A percentile compares a stretch with the other conserved stretches of the same genome.
Conservation (phyloP, 495 filamentous ascomycete genomes). For the Penicillium cinerascens region DNA sequence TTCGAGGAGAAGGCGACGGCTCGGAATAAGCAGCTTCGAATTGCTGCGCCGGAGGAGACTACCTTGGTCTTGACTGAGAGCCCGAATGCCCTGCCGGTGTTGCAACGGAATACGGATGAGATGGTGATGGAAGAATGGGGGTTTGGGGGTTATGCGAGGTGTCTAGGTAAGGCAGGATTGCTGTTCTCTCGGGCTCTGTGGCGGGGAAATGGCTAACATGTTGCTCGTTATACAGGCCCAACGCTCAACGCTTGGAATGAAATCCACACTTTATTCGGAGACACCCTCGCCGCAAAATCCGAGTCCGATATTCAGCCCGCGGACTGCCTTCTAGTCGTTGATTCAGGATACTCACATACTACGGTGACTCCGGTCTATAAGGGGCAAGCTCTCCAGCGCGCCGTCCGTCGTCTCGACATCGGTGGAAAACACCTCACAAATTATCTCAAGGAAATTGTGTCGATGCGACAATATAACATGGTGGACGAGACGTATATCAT, state of each 20-base stretch:
- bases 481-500: slow-evolving; percentile 88
- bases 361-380: slow-evolving; percentile 84
- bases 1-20: slow-evolving; percentile 65
- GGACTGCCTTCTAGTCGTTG: slow-evolving; percentile 82
- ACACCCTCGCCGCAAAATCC: slow-evolving; percentile 32
- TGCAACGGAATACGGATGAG: slow-evolving; percentile 91
- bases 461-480: slow-evolving; percentile 90
- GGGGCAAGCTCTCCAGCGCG: slow-evolving; percentile 74
- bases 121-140: slow-evolving; percentile 97
- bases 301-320: slow-evolving; percentile 49
- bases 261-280: slow-evolving; percentile 58
- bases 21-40: slow-evolving; percentile 34
- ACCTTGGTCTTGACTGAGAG: slow-evolving; percentile 83
- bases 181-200: neutral
- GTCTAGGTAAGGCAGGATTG: slow-evolving; percentile 42
- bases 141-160: slow-evolving; percentile 81
- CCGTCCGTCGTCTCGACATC: slow-evolving; percentile 81
- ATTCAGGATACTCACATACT: slow-evolving; percentile 91
- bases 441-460: slow-evolving; percentile 84
- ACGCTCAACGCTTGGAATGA: slow-evolving; percentile 84
- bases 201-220: neutral
- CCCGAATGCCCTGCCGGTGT: slow-evolving; percentile 73
- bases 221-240: slow-evolving; percentile 43
- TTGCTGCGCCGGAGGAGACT: slow-evolving; percentile 62
- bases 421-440: slow-evolving; percentile 96